Base-by-base conservation (phyloP, 768 basidiomycete species). In the Leccinum variicolor region DNA sequence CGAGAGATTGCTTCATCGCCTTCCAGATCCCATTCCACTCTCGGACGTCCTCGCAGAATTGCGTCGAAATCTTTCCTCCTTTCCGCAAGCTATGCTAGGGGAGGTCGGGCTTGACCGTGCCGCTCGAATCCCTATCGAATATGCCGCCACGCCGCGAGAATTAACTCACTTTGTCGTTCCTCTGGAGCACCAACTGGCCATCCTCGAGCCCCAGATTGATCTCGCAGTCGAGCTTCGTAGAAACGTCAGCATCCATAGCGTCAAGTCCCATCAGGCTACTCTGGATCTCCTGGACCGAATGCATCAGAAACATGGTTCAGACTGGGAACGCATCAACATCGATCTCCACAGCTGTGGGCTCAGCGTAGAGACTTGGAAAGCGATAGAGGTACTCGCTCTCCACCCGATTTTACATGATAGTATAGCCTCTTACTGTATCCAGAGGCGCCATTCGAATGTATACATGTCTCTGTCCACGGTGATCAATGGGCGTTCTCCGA, bases 341-440 rank as follows among this genome's bases (percentile, higher is more conserved):
- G 94, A 96, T 69, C 71, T 99, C 63, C 96, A 99, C 70, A 92
- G 89, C 48, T 98, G 93, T 66, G 91, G 92, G 0, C 74, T 94
- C 62, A 92, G 89, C 59, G 77, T 85, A 7, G 83, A 95, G 66
- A 84, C 81, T 36, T 91, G 90, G 85, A 74, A 71, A 55, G 79
- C 80, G 50, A 80, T 96, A 46, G 87, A 94, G 83, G 93, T 86
- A 74, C 53, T 67, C 55, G 53, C 54, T 59, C n/a, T 50, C 21
- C 43, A 17, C 50, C 46, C 46, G 9, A 33, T 43, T 10, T 36
- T 21, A 43, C 34, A 19, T 17, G 23, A 14, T 17, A 52, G n/a
- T 51, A 34, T 15, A 50, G 25, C 50, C 47, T 62, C 62, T 65
- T 53, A 63, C 57, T 26, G 49, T 50, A 39, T 19, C 31, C 73